Evolutionary conservation across 345 rosid genomes (phyloP).

Genomic region (Gossypium longicalyx): DNA sequence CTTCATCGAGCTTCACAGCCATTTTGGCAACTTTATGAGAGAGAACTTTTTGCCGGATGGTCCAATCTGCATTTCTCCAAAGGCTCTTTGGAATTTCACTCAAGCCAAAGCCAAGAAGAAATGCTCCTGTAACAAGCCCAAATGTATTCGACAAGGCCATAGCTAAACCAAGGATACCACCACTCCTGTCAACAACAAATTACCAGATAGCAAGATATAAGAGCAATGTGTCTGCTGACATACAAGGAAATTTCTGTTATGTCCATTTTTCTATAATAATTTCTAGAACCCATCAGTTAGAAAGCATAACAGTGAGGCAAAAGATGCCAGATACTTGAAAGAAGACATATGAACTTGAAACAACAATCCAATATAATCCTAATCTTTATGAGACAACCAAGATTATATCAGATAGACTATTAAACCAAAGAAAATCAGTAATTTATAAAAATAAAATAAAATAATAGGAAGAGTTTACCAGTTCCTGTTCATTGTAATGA

Average conservation of each 20-base stretch:
- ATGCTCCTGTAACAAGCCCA: constrained; percentile 98
- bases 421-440: constrained; percentile 2
- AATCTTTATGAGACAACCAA: constrained; percentile 8
- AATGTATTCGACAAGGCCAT: constrained; percentile 99
- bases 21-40: constrained; percentile 97
- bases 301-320: neutral
- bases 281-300: neutral
- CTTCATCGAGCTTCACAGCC: constrained; percentile 96
- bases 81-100: constrained; percentile 88
- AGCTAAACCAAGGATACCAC: constrained; percentile 77
- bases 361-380: constrained; percentile 4
- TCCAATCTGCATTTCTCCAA: constrained; percentile 96
- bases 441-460: constrained; percentile 5
- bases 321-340: neutral
- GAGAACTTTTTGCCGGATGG: constrained; percentile 85
- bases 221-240: neutral
- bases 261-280: neutral
- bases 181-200: constrained; percentile 39
- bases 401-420: constrained; percentile 6
- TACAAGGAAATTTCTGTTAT: neutral
- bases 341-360: constrained; percentile 9
- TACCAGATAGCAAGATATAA: constrained; percentile 1
- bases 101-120: constrained; percentile 99
- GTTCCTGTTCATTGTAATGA: constrained; percentile 58
- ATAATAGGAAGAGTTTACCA: constrained; percentile 29